Percentiles rank a stretch among this genome's conserved stretches.
These are phyloP conservation scores for Lecanicillium sp. DNA, from an alignment of 2,329 filamentous ascomycete genomes.

Conservation along the genomic window DNA sequence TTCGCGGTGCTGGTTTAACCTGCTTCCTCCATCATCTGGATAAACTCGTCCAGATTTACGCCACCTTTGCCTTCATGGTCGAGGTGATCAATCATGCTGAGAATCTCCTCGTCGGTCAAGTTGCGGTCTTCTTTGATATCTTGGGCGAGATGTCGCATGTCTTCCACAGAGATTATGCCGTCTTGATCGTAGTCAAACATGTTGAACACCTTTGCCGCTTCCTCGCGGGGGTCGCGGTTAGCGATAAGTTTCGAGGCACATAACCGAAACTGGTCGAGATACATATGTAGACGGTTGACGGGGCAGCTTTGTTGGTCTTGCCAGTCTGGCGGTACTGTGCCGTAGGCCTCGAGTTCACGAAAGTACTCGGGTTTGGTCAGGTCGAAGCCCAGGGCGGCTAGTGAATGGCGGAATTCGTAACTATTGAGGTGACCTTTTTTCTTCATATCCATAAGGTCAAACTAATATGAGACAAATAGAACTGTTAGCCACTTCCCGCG, in stretches of 20 bases:
- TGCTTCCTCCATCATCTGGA: conserved; percentile 49
- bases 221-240: conserved; percentile 77
- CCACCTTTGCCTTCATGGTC: conserved; percentile 88
- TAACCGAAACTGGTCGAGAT: conserved; percentile 49
- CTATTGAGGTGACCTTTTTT: conserved; percentile 92
- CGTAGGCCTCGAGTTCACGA: conserved; percentile 70
- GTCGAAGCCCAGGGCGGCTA: conserved; percentile 92
- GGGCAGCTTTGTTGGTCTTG: conserved; percentile 31
- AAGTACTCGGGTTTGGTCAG: conserved; percentile 80
- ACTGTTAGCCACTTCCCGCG: not conserved
- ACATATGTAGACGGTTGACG: conserved; percentile 39
- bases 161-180: conserved; percentile 81
- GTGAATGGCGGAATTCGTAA: conserved; percentile 94
- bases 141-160: conserved; percentile 77
- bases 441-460: conserved; percentile 93
- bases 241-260: conserved; percentile 76
- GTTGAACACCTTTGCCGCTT: conserved; percentile 84
- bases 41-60: conserved; percentile 61
- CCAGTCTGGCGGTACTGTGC: conserved; percentile 59
- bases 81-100: conserved; percentile 97
- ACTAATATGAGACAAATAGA: conserved; percentile 43
- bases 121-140: conserved; percentile 76
- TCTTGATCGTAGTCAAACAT: conserved; percentile 92
- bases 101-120: conserved; percentile 83
- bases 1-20: conserved; percentile 19